A percentile compares a stretch with the other conserved stretches of the same genome.
Evolutionary conservation across 352 stramenopile species (phyloP).

Genomic region (Pythium myriotylum): DNA sequence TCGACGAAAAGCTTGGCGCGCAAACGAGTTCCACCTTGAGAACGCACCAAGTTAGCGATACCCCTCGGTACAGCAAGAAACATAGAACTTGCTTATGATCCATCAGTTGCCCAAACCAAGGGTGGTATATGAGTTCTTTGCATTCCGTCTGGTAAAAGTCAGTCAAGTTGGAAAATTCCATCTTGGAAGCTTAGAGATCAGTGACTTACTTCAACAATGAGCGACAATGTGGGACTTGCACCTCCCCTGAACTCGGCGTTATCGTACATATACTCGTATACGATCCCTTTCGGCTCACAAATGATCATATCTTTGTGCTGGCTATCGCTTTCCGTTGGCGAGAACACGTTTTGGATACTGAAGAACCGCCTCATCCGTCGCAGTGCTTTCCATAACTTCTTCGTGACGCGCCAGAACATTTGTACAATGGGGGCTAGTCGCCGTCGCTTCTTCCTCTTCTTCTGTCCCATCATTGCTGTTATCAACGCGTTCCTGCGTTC

Average conservation of each 20-base stretch:
- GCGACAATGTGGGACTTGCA: constrained; percentile 53
- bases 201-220: constrained; percentile 60
- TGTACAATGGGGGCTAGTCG: constrained; percentile 32
- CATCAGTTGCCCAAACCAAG: constrained; percentile 74
- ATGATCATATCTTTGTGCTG: constrained; percentile 60
- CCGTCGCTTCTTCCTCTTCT: constrained; percentile 27
- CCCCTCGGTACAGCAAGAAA: background rate
- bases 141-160: constrained; percentile 54
- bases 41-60: background rate
- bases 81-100: constrained; percentile 55
- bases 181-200: background rate
- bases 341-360: constrained; percentile 75
- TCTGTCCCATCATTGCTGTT: constrained; percentile 56
- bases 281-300: constrained; percentile 75
- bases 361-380: constrained; percentile 44
- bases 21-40: constrained; percentile 78
- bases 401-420: constrained; percentile 40
- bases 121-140: constrained; percentile 78
- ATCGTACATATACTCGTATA: constrained; percentile 86
- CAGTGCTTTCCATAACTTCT: constrained; percentile 57
- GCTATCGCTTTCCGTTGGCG: constrained; percentile 36
- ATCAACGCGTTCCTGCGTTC: constrained; percentile 55
- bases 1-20: constrained; percentile 58
- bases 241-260: constrained; percentile 67
- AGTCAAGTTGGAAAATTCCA: background rate